phyloP scores from a whole-genome alignment of 2,329 filamentous ascomycete species.

The Fusarium gaditjirri region DNA sequence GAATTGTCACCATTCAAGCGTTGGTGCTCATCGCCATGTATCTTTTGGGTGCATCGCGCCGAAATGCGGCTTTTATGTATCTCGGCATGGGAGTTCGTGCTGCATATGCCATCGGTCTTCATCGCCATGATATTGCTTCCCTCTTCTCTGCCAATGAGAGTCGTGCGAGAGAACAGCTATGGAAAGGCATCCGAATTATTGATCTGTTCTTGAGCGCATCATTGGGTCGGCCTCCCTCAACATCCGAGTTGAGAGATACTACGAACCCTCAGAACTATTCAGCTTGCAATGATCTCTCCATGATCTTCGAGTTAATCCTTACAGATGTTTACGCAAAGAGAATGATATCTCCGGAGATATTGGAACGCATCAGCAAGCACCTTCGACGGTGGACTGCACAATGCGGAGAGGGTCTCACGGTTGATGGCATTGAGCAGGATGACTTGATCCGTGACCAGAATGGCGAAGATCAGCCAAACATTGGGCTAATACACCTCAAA shows the following conservation, averaged over 20 bases:
- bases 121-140: slow-evolving; percentile 45
- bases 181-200: slow-evolving; percentile 48
- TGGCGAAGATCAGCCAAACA: slow-evolving; percentile 39
- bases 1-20: slow-evolving; percentile 48
- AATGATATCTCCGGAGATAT: slow-evolving; percentile 44
- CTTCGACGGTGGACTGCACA: slow-evolving; percentile 40
- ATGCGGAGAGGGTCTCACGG: slow-evolving; percentile 24
- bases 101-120: slow-evolving; percentile 49
- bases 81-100: slow-evolving; percentile 53
- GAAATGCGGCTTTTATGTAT: slow-evolving; percentile 53
- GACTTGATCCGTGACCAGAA: slow-evolving; percentile 24
- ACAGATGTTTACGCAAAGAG: slow-evolving; percentile 50
- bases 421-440: slow-evolving; percentile 37
- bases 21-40: slow-evolving; percentile 52
- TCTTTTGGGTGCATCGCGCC: slow-evolving; percentile 48
- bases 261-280: slow-evolving; percentile 39
- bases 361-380: slow-evolving; percentile 42
- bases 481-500: slow-evolving; percentile 47
- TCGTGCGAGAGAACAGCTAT: slow-evolving; percentile 45
- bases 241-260: slow-evolving; percentile 45
- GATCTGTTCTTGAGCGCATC: slow-evolving; percentile 51
- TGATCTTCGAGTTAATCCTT: slow-evolving; percentile 52
- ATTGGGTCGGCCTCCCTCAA: slow-evolving; percentile 48
- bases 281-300: slow-evolving; percentile 48
- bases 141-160: slow-evolving; percentile 43